Conservation (phyloP, 2,329 filamentous ascomycete species). For the Pleoardoris graminearum region DNA sequence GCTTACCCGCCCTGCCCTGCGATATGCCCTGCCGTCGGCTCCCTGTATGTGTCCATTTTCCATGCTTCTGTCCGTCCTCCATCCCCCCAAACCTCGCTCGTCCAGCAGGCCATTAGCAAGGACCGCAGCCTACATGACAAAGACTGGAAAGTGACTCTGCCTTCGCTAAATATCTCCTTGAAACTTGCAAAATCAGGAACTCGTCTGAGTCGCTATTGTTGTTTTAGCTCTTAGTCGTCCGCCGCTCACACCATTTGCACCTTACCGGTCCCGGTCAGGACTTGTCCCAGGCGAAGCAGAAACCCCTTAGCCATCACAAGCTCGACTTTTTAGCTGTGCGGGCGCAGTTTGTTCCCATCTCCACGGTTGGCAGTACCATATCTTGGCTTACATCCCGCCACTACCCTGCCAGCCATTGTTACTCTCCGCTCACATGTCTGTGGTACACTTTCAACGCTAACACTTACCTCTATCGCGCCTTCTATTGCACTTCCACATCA, state of each 20-base stretch:
- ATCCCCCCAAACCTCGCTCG: constrained; percentile 11
- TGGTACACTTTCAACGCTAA: constrained; percentile 10
- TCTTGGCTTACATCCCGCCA: constrained; percentile 7
- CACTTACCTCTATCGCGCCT: constrained; percentile 7
- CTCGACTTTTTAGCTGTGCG: neutral
- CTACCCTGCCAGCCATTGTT: constrained; percentile 5
- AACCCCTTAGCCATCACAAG: constrained; percentile 13
- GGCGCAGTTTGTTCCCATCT: constrained; percentile 6
- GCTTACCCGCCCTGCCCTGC: constrained; percentile 5
- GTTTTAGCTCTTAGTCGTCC: constrained; percentile 10
- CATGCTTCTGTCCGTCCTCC: neutral
- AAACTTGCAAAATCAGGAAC: constrained; percentile 15
- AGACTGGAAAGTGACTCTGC: constrained; percentile 24
- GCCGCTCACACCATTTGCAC: constrained; percentile 9
- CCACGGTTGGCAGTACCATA: constrained; percentile 17
- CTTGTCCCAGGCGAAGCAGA: constrained; percentile 11
- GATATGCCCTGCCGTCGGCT: constrained; percentile 4
- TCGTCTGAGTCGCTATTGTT: constrained; percentile 14
- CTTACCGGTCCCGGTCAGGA: constrained; percentile 10
- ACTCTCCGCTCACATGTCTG: constrained; percentile 11
- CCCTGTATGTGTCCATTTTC: neutral
- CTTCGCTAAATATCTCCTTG: constrained; percentile 9
- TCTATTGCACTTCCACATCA: neutral
- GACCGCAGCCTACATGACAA: constrained; percentile 30
- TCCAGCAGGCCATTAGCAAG: constrained; percentile 29